Evolutionary conservation across 768 basidiomycete species (phyloP).

Genomic region (Phlegmacium glaucopus): DNA sequence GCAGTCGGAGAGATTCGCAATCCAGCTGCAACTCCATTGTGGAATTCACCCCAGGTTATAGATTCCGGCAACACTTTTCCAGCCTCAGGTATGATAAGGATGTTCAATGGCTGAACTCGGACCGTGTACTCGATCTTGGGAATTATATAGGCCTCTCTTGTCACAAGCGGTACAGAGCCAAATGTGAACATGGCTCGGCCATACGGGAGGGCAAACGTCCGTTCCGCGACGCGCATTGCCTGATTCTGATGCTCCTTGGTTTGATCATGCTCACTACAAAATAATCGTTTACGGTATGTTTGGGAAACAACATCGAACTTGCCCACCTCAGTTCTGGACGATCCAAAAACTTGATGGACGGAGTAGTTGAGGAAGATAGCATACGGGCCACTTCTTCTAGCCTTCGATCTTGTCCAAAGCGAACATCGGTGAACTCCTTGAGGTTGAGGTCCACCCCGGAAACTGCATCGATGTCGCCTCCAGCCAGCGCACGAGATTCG

Average conservation of each 20-base stretch:
- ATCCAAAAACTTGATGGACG: constrained; percentile 62
- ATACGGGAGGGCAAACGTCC: constrained; percentile 86
- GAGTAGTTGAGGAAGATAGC: constrained; percentile 74
- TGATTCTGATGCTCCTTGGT: constrained; percentile 82
- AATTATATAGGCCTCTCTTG: constrained; percentile 73
- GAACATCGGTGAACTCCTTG: constrained; percentile 74
- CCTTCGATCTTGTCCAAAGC: constrained; percentile 88
- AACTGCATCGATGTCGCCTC: constrained; percentile 53
- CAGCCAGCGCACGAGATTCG: constrained; percentile 46
- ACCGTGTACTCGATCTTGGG: constrained; percentile 78
- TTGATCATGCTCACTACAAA: constrained; percentile 80
- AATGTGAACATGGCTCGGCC: constrained; percentile 93
- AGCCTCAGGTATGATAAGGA: constrained; percentile 59
- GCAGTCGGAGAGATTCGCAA: constrained; percentile 78
- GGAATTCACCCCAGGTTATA: constrained; percentile 92
- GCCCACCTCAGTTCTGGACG: constrained; percentile 59
- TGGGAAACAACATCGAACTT: not conserved
- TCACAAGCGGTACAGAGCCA: constrained; percentile 72
- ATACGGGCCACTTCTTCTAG: constrained; percentile 90
- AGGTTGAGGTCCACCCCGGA: constrained; percentile 73
- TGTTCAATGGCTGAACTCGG: constrained; percentile 70
- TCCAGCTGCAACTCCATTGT: constrained; percentile 94
- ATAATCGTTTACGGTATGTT: not conserved
- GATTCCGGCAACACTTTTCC: constrained; percentile 74
- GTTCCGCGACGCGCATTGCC: constrained; percentile 75